Conservation (phyloP, 1,284 basidiomycete species). For the Ganoderma meredithae region DNA sequence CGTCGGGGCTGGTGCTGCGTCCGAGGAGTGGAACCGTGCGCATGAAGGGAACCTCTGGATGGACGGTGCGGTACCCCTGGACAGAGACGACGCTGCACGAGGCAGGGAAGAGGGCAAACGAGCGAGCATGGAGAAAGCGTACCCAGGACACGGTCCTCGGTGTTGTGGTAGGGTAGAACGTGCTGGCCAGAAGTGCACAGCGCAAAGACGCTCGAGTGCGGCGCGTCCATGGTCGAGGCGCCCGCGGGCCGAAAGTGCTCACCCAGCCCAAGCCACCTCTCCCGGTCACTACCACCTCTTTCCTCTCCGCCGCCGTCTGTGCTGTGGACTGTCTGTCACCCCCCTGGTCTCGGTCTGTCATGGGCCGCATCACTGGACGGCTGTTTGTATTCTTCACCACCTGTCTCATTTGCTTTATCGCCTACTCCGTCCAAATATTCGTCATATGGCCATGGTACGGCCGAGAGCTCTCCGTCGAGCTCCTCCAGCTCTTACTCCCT, state of each 20-base stretch:
- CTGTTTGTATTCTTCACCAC: slow-evolving; percentile 77
- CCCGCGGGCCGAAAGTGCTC: neutral
- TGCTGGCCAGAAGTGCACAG: slow-evolving; percentile 11
- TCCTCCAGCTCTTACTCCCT: slow-evolving; percentile 77
- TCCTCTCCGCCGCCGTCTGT: no score
- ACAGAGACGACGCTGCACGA: slow-evolving; percentile 7
- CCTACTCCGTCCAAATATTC: slow-evolving; percentile 88
- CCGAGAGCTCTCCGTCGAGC: slow-evolving; percentile 69
- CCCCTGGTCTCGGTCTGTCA: slow-evolving; percentile 31
- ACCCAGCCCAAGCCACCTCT: neutral
- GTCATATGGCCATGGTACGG: slow-evolving; percentile 95
- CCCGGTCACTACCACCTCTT: slow-evolving; percentile 13
- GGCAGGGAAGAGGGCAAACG: slow-evolving; percentile 27
- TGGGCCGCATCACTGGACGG: slow-evolving; percentile 61
- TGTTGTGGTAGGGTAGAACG: slow-evolving; percentile 3
- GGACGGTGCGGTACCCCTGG: neutral
- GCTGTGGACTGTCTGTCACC: slow-evolving; percentile 39
- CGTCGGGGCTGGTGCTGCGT: slow-evolving; percentile 16
- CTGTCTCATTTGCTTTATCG: slow-evolving; percentile 86
- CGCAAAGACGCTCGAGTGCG: neutral
- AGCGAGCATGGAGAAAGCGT: slow-evolving; percentile 22
- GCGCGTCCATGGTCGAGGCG: neutral
- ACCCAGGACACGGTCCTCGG: slow-evolving; percentile 7
- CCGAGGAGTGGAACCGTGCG: slow-evolving; percentile 29
- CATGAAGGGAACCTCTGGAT: slow-evolving; percentile 9